Evolutionary conservation across 257 asterid species (phyloP), one percentile per base, ranked within the genome.

Genomic region (Capsicum pubescens): DNA sequence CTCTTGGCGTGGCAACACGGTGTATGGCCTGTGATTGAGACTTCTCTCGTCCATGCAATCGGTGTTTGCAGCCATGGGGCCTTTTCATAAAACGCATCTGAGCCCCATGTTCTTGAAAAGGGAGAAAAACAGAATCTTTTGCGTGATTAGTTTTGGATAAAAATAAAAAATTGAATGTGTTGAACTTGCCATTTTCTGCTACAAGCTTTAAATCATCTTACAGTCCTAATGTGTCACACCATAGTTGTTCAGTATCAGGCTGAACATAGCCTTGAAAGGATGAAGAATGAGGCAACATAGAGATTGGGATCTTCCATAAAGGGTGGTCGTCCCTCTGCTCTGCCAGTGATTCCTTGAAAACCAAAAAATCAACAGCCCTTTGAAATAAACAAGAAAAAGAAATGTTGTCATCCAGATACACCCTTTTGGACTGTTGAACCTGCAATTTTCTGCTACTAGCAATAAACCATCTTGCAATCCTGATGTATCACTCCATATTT

Each of bases 281-380:
- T 56, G 61, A 56, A 14, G 61, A 56, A 56, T 59, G 32, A 59
- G 32, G 32, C 32, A n/a, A 17, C 66, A 2, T 3, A 59, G 66
- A 59, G 3, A 59, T 71, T 71, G 79, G 17, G 66, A 59, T 59
- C n/a, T 59, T 15, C 66, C n/a, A 26, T n/a, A 8, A 59, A 59
- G 12, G 21, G 66, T 59, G 66, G 32, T 59, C n/a, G 66, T 32
- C 66, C 66, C 6, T 59, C 32, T 59, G 11, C 32, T 59, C 0
- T 59, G 66, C 32, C 66, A 17, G 10, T 59, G 66, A 59, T 58
- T 17, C 17, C 26, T 2, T 21, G 32, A 59, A 2, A 3, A 17
- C 32, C 21, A 59, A 2, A 17, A 6, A 64, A 58, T 63, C 85
- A 86, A 59, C 66, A 59, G 9, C 32, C 66, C 66, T 16, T 59